Evolutionary conservation across 2,329 filamentous ascomycete species (phyloP).

Genomic region (Monosporascus sp.): DNA sequence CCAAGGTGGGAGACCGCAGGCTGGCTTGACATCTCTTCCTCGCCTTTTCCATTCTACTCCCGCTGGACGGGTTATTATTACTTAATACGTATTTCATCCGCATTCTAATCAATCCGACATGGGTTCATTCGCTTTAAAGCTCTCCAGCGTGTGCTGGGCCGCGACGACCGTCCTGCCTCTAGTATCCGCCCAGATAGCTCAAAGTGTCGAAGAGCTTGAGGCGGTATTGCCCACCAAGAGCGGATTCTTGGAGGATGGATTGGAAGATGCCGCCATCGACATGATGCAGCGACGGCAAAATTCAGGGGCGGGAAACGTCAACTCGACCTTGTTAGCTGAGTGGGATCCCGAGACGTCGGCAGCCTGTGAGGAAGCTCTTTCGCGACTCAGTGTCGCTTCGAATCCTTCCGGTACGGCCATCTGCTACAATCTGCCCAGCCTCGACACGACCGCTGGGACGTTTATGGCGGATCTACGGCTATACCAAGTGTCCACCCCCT

Average conservation of each 20-base stretch:
- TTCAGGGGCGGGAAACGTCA: slow-evolving; percentile 3
- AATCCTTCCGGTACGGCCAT: slow-evolving; percentile 74
- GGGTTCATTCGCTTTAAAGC: background rate
- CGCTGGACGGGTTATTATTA: background rate
- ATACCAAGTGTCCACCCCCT: slow-evolving; percentile 61
- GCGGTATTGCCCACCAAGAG: slow-evolving; percentile 7
- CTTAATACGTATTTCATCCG: background rate
- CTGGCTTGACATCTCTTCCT: background rate
- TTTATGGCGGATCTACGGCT: slow-evolving; percentile 75
- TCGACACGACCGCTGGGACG: slow-evolving; percentile 60
- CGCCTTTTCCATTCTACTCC: background rate
- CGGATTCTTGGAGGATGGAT: slow-evolving; percentile 10
- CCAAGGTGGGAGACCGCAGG: background rate
- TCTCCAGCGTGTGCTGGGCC: background rate
- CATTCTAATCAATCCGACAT: background rate
- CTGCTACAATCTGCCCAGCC: slow-evolving; percentile 74
- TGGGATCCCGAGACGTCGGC: slow-evolving; percentile 51
- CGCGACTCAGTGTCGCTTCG: slow-evolving; percentile 48
- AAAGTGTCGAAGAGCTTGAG: slow-evolving; percentile 7
- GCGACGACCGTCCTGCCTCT: background rate
- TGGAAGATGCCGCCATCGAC: slow-evolving; percentile 10
- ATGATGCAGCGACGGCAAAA: slow-evolving; percentile 14
- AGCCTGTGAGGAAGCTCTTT: slow-evolving; percentile 56
- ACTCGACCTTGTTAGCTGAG: slow-evolving; percentile 44
- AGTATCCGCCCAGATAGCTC: background rate